Conservation (phyloP, 73 alveolate species). For the Paramecium sexaurelia region DNA sequence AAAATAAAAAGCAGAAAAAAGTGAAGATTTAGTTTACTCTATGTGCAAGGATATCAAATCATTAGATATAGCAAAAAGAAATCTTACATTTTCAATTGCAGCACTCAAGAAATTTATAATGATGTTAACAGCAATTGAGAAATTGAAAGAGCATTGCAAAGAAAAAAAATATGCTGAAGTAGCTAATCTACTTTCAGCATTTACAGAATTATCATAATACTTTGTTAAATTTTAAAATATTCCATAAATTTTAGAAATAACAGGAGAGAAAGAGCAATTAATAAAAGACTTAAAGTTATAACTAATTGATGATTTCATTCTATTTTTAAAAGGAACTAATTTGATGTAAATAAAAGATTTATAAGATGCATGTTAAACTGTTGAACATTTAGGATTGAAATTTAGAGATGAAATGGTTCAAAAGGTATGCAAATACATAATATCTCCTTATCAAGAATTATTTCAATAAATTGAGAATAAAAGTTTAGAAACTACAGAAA, state of each 20-base stretch:
- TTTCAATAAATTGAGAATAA: conserved; percentile 82
- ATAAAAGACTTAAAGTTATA: conserved; percentile 61
- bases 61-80: conserved; percentile 96
- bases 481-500: conserved; percentile 90
- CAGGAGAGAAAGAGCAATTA: conserved; percentile 69
- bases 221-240: conserved; percentile 91
- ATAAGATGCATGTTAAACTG: conserved; percentile 71
- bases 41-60: conserved; percentile 94
- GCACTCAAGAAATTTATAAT: conserved; percentile 91
- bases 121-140: conserved; percentile 92
- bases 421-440: conserved; percentile 85
- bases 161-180: conserved; percentile 93
- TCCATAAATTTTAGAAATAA: conserved; percentile 82
- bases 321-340: conserved; percentile 21
- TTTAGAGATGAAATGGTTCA: conserved; percentile 64
- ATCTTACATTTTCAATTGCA: conserved; percentile 92
- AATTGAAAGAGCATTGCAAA: conserved; percentile 84
- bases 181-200: conserved; percentile 93
- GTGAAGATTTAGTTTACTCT: conserved; percentile 92
- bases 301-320: conserved; percentile 67
- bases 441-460: conserved; percentile 87
- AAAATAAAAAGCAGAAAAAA: conserved; percentile 90
- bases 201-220: conserved; percentile 89
- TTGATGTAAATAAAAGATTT: conserved; percentile 49
- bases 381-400: conserved; percentile 71